These are phyloP conservation scores for Leptodermis oblonga DNA, from an alignment of 257 asterid species.

Conservation along the genomic window DNA sequence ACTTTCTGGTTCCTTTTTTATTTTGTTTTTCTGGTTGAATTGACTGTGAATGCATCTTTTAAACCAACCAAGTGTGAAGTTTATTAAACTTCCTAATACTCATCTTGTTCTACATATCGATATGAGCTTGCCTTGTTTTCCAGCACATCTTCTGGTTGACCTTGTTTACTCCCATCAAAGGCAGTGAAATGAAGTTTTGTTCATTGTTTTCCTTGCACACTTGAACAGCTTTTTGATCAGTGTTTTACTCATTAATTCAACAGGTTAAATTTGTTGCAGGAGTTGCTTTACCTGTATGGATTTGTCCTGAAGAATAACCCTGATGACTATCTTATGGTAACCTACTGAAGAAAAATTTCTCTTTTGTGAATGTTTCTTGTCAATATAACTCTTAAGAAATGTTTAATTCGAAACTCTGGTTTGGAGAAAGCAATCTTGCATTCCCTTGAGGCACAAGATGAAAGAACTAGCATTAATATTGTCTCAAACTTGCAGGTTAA, in stretches of 20 bases:
- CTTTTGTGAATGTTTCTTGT: background rate
- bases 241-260: constrained; percentile 5
- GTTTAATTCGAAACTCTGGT: constrained; percentile 8
- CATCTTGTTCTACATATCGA: background rate
- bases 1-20: background rate
- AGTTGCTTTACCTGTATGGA: constrained; percentile 88
- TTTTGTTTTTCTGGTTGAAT: background rate
- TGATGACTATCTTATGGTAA: constrained; percentile 92
- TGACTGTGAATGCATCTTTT: background rate
- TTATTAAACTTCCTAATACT: background rate
- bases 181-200: background rate
- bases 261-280: constrained; percentile 48
- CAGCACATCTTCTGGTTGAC: background rate
- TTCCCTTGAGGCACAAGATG: background rate
- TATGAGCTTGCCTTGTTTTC: background rate
- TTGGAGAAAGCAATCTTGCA: background rate
- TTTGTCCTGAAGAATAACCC: constrained; percentile 76
- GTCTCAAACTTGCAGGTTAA: constrained; percentile 47
- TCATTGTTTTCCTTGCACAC: background rate
- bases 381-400: background rate
- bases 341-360: constrained; percentile 5
- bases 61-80: background rate
- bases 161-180: background rate
- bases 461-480: background rate
- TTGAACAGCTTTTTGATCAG: background rate